These are phyloP conservation scores for Claviceps pazoutovae DNA, from an alignment of 2,329 filamentous ascomycete genomes.

Conservation along the genomic window DNA sequence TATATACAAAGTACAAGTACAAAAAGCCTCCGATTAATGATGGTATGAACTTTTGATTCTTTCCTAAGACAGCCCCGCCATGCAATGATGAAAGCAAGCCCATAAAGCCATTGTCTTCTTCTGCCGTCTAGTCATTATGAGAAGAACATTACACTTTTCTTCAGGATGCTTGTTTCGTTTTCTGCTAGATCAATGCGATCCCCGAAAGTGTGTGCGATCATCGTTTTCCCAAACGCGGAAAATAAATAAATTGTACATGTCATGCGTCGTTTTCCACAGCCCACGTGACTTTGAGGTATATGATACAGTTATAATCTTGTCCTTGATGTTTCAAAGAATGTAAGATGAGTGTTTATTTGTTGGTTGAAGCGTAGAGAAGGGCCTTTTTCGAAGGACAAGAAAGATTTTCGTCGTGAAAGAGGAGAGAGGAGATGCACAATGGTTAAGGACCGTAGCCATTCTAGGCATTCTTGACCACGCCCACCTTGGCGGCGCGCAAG, in stretches of 20 bases:
- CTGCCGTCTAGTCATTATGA: slow-evolving; percentile 22
- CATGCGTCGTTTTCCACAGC: slow-evolving; percentile 3
- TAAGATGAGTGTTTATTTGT: neutral
- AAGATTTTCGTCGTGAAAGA: neutral
- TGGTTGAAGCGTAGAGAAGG: neutral
- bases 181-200: slow-evolving; percentile 20
- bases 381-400: too few relatives aligned
- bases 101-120: neutral
- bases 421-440: neutral
- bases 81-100: slow-evolving; percentile 10
- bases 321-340: neutral
- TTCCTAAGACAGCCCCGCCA: slow-evolving; percentile 9
- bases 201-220: slow-evolving; percentile 9
- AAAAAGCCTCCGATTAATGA: neutral
- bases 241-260: slow-evolving; percentile 10
- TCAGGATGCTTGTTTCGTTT: neutral
- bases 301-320: slow-evolving; percentile 3
- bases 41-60: slow-evolving; percentile 5
- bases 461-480: slow-evolving; percentile 73
- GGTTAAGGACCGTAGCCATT: neutral
- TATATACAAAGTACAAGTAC: slow-evolving; percentile 1
- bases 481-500: slow-evolving; percentile 85
- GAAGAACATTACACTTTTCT: slow-evolving; percentile 31
- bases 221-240: neutral
- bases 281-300: neutral